Base-by-base conservation (phyloP, 306 rosid genomes). In the Mucuna pruriens region DNA sequence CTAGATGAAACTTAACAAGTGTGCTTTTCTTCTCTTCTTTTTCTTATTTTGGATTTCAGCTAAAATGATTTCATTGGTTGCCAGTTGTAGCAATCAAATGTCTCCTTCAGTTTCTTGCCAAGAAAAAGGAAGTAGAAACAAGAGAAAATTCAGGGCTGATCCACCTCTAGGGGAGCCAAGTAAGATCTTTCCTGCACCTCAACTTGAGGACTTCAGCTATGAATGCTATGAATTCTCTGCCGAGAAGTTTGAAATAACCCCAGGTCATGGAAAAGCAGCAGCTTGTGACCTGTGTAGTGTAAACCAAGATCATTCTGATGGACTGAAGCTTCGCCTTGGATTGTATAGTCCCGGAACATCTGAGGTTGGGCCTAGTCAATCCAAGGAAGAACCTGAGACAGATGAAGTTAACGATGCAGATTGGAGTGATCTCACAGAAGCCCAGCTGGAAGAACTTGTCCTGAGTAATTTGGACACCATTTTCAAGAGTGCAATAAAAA, bases 91-190 rank as follows among this genome's bases (percentile, higher is more conserved):
- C 82, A 65, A 80, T 60, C 87, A 86, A 29, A 83, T 84, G 63
- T 82, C 94, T 84, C 86, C 94, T 46, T 83, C 90, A 22, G 76
- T 90, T 52, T 80, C 91, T 45, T 69, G 88, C 51, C 94, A 90
- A 88, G 94, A 90, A 75, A 93, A 91, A 82, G 92, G 92, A 22
- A 91, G 97, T 78, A 87, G 94, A 85, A 94, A 91, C 78, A 94
- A 94, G 88, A 90, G 98, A 89, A 94, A 94, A 83, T 94, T 89
- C 86, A 88, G 97, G 82, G 91, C 93, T 42, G 98, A 94, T 84
- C 92, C 90, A 0, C 94, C 92, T 75, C 58, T 85, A 73, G 89
- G 88, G 71, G 97, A 90, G 54, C 80, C 76, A 3, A 86, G 48
- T 85, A 89, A 94, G 87, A 84, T 75, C 40, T 31, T 81, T 45